Conservation (phyloP, 108 stramenopile genomes). For the Nitzschia inconspicua region DNA sequence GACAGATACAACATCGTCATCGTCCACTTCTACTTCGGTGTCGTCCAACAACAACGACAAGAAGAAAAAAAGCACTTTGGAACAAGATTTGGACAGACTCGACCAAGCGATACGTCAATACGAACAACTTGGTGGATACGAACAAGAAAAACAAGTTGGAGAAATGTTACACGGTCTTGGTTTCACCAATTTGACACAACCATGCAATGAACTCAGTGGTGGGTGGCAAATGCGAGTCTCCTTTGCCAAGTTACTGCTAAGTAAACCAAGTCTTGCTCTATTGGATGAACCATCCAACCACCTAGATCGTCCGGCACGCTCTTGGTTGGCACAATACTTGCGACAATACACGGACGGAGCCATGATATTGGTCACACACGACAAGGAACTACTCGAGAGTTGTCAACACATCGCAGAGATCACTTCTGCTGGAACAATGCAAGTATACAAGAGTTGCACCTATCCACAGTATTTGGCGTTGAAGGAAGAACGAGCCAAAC, state of each 20-base stretch:
- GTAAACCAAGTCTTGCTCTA: constrained; percentile 74
- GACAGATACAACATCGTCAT: too few relatives aligned
- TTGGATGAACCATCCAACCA: constrained; percentile 91
- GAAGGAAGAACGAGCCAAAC: constrained; percentile 71
- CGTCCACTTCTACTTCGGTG: too few relatives aligned
- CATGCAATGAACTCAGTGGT: constrained; percentile 84
- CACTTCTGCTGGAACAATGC: constrained; percentile 32
- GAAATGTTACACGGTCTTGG: constrained; percentile 85
- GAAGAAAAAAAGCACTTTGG: constrained; percentile 48
- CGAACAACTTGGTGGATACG: constrained; percentile 77
- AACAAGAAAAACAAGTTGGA: constrained; percentile 82
- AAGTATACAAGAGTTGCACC: constrained; percentile 62
- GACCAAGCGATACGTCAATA: constrained; percentile 58
- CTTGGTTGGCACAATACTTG: constrained; percentile 85
- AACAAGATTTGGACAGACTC: constrained; percentile 58
- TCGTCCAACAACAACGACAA: constrained; percentile 28
- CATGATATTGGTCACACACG: constrained; percentile 84
- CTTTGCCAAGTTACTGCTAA: constrained; percentile 77
- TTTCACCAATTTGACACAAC: too few relatives aligned
- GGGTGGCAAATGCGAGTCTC: constrained; percentile 97
- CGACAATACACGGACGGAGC: constrained; percentile 76
- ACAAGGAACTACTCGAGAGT: constrained; percentile 67
- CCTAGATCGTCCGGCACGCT: constrained; percentile 61
- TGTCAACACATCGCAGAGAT: constrained; percentile 88
- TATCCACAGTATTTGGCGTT: constrained; percentile 74